phyloP scores from a whole-genome alignment of 2,329 filamentous ascomycete species.

The Ceratocystis variospora region DNA sequence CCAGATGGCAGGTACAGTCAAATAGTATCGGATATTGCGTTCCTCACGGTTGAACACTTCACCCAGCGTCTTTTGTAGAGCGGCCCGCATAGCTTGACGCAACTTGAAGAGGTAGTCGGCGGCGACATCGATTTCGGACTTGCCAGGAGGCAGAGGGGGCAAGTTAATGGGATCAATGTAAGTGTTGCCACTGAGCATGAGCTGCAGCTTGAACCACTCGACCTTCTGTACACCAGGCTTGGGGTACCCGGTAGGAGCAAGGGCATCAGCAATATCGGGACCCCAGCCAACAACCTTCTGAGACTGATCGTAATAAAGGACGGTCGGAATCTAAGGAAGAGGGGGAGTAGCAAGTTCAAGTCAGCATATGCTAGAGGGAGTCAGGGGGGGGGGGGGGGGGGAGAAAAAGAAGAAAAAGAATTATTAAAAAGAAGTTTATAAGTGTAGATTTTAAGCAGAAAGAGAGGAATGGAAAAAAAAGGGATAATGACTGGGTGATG shows the following conservation, averaged over 20 bases:
- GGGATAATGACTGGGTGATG: no score
- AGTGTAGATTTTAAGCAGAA: no score
- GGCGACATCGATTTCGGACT: slow-evolving; percentile 98
- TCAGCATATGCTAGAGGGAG: background rate
- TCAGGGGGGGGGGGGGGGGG: background rate
- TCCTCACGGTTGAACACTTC: slow-evolving; percentile 98
- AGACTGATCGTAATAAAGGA: slow-evolving; percentile 99
- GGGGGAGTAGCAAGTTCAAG: background rate
- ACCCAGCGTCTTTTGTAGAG: slow-evolving; percentile 88
- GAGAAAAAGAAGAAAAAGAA: background rate
- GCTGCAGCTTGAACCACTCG: slow-evolving; percentile 98
- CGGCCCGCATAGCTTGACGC: slow-evolving; percentile 88
- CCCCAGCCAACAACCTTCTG: slow-evolving; percentile 99
- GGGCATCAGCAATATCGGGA: slow-evolving; percentile 90
- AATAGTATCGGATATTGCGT: slow-evolving; percentile 92
- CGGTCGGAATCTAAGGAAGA: slow-evolving; percentile 68
- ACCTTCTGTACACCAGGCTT: slow-evolving; percentile 98
- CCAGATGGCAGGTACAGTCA: slow-evolving; percentile 99
- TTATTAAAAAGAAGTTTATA: no score
- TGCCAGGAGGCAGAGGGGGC: slow-evolving; percentile 88
- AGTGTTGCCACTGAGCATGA: slow-evolving; percentile 97
- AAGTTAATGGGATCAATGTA: slow-evolving; percentile 99
- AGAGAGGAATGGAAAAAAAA: no score
- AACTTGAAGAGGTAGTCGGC: slow-evolving; percentile 98
- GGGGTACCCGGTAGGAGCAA: slow-evolving; percentile 92